Evolutionary conservation across 768 basidiomycete species (phyloP).

Genomic region (Mycena filopes): DNA sequence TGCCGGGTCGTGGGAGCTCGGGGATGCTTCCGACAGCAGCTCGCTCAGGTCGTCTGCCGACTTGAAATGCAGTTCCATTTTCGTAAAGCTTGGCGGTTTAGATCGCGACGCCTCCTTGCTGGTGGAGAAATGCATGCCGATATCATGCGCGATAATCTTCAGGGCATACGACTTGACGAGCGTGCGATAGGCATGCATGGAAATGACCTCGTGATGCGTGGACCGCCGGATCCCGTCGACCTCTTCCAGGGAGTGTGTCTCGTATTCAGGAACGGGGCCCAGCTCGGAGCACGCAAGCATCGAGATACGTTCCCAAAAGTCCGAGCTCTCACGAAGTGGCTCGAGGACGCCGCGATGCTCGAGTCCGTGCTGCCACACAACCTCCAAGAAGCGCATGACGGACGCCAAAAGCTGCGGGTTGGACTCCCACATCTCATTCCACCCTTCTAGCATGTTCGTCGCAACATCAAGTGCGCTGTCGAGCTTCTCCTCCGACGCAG

Average conservation of each 20-base stretch:
- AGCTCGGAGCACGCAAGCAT: slow-evolving; percentile 74
- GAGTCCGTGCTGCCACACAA: slow-evolving; percentile 83
- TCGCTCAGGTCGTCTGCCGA: slow-evolving; percentile 73
- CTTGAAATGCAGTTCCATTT: slow-evolving; percentile 67
- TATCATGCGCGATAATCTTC: slow-evolving; percentile 79
- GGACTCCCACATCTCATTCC: slow-evolving; percentile 81
- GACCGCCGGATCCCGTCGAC: slow-evolving; percentile 64
- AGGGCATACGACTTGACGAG: slow-evolving; percentile 80
- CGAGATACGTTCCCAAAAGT: slow-evolving; percentile 79
- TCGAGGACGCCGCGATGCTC: slow-evolving; percentile 75
- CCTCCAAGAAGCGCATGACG: slow-evolving; percentile 78
- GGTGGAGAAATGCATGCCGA: slow-evolving; percentile 65
- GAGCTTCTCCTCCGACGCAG: slow-evolving; percentile 46
- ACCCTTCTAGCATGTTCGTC: slow-evolving; percentile 69
- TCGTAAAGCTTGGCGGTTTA: slow-evolving; percentile 70
- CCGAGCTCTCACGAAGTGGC: slow-evolving; percentile 61
- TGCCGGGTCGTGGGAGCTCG: slow-evolving; percentile 76
- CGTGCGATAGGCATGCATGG: slow-evolving; percentile 73
- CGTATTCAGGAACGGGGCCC: slow-evolving; percentile 78
- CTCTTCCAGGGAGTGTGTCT: slow-evolving; percentile 57
- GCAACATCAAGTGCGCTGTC: slow-evolving; percentile 78
- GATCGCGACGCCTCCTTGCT: slow-evolving; percentile 47
- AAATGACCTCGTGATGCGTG: slow-evolving; percentile 68
- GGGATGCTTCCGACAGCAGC: slow-evolving; percentile 73
- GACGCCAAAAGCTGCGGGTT: slow-evolving; percentile 82